phyloP scores from a whole-genome alignment of 495 filamentous ascomycete genomes.

The Talaromyces thailandensis region DNA sequence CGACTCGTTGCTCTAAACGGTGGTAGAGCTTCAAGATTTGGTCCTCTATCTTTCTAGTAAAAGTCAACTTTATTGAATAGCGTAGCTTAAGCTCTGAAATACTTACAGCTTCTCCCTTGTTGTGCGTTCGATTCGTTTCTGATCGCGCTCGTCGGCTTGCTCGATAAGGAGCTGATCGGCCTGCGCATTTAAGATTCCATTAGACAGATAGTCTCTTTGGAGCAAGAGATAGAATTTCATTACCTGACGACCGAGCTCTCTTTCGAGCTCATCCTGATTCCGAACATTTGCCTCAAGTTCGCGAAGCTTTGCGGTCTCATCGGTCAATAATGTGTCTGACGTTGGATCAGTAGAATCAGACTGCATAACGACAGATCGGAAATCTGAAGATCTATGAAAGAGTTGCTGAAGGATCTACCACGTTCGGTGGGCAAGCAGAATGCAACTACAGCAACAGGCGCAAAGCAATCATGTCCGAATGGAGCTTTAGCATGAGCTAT shows the following conservation, averaged over 20 bases:
- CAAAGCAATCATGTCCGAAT: neutral
- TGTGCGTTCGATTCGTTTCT: slow-evolving; percentile 76
- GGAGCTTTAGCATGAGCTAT: neutral
- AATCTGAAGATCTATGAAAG: neutral
- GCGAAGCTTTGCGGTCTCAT: slow-evolving; percentile 54
- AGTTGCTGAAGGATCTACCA: neutral
- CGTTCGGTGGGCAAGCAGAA: neutral
- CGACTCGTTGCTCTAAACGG: slow-evolving; percentile 39
- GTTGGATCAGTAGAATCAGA: neutral
- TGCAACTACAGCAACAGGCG: neutral
- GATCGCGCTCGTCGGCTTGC: slow-evolving; percentile 79
- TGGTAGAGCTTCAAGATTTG: slow-evolving; percentile 42
- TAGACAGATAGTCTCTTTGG: neutral
- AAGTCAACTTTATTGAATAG: slow-evolving; percentile 1
- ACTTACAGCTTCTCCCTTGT: slow-evolving; percentile 47
- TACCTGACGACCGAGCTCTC: slow-evolving; percentile 55
- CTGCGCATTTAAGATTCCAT: slow-evolving; percentile 23
- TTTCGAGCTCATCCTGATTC: slow-evolving; percentile 77
- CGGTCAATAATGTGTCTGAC: neutral
- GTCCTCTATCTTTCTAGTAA: slow-evolving; percentile 31
- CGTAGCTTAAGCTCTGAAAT: neutral
- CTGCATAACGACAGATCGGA: neutral
- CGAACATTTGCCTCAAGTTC: slow-evolving; percentile 65
- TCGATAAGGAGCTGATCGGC: slow-evolving; percentile 71
- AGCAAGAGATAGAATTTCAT: neutral